Evolutionary conservation across 1,284 basidiomycete species (phyloP).

Genomic region (Cryptococcus sp.): DNA sequence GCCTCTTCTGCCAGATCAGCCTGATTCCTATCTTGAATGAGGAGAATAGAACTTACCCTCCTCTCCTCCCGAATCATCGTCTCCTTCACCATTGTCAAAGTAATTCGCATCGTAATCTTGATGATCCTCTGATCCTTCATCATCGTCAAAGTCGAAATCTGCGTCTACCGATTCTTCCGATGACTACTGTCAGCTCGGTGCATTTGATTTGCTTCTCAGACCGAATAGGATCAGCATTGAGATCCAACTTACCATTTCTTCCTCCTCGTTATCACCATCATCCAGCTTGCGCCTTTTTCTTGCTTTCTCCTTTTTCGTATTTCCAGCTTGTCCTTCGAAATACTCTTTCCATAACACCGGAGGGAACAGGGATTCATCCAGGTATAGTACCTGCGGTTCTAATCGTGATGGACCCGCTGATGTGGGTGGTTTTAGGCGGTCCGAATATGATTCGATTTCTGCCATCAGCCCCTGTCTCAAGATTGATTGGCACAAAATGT

Average conservation of each 20-base stretch:
- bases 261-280: constrained; percentile 16
- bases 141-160: constrained; percentile 46
- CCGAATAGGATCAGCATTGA: neutral
- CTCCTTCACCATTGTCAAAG: constrained; percentile 49
- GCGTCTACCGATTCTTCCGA: constrained; percentile 25
- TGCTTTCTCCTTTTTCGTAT: constrained; percentile 5
- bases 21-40: constrained; percentile 7
- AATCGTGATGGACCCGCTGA: constrained; percentile 16
- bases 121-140: constrained; percentile 44
- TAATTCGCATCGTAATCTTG: constrained; percentile 49
- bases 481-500: neutral
- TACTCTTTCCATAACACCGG: constrained; percentile 42
- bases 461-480: neutral
- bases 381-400: constrained; percentile 22
- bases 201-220: neutral
- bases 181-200: constrained; percentile 11
- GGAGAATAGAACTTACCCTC: constrained; percentile 25
- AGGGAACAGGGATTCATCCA: constrained; percentile 40
- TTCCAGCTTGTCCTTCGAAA: constrained; percentile 28
- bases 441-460: constrained; percentile 48
- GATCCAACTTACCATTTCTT: constrained; percentile 17
- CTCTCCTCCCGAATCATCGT: constrained; percentile 42
- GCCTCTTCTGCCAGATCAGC: neutral
- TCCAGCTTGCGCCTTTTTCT: constrained; percentile 26
- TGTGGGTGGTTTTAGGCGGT: constrained; percentile 23